Evolutionary conservation across 1,284 basidiomycete genomes (phyloP), one percentile per base, ranked within the genome.

Genomic region (Microbotryum lychnidis-dioicae): DNA sequence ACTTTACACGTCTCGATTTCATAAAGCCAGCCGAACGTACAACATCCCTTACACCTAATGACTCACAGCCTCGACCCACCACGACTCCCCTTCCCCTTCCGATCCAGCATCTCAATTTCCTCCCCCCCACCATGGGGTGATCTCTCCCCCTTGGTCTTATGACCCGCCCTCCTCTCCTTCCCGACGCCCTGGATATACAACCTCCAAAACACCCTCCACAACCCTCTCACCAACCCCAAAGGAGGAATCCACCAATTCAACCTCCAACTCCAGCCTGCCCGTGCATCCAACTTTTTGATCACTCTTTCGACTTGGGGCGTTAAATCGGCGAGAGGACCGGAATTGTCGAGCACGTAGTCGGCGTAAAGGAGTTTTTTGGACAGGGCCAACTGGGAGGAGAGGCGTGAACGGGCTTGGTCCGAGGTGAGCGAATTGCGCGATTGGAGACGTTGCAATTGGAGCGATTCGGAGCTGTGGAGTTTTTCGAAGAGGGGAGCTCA

Each of bases 261-360:
- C 50, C 83, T 74, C 79, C 79, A 80, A 83, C 85, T 89, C 55
- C 80, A 72, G 79, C 83, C 84, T 45, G 86, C 82, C 21, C 81
- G 76, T 58, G 75, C 77, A 48, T 82, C 77, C 65, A 93, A 73
- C 44, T 71, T 79, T 72, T 53, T 75, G 68, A 94, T 80, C 47
- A 91, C 80, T 1, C 77, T 73, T 56, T 84, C 81, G 14, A 96
- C 83, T 68, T 92, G 87, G 0, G 73, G 73, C 45, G 85, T 79
- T 3, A 94, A 79, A 57, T 91, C 89, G 44, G 80, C 74, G 6
- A 80, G 76, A 0, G 85, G 80, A 2, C 89, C 88, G 6, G 87
- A 89, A 74, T 98, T 98, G 77, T 97, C 91, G 44, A 98, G 76
- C 50, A 97, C 84, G 47, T 84, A 74, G 72, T 96, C 91, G 1